A percentile compares a stretch with the other conserved stretches of the same genome.
Conservation (phyloP, 2,329 filamentous ascomycete species). For the Intubia oerlemansii region DNA sequence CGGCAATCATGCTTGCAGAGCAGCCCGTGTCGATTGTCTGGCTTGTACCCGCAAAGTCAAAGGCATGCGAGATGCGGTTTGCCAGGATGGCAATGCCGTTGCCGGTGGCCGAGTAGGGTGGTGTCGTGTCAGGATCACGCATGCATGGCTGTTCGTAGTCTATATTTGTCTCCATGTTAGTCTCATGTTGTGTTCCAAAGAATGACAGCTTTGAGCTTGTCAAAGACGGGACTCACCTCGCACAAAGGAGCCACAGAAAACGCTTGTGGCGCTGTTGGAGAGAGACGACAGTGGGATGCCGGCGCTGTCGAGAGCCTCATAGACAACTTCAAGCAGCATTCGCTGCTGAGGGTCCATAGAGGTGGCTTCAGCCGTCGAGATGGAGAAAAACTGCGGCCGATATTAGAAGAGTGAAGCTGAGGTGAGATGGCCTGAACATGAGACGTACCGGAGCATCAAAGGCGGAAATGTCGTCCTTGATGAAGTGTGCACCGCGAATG, state of each 20-base stretch:
- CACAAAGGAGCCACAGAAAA: constrained; percentile 29
- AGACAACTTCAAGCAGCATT: constrained; percentile 27
- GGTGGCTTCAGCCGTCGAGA: constrained; percentile 26
- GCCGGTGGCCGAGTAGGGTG: constrained; percentile 30
- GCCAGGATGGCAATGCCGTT: constrained; percentile 30
- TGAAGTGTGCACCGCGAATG: constrained; percentile 27
- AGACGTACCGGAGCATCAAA: constrained; percentile 27
- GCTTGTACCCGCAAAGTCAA: constrained; percentile 31
- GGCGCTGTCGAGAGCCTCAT: constrained; percentile 28
- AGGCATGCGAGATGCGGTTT: constrained; percentile 33
- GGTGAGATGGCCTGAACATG: too few species aligned
- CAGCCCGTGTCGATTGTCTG: constrained; percentile 39
- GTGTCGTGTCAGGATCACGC: constrained; percentile 25
- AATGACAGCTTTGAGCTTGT: too few species aligned
- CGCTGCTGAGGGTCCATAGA: constrained; percentile 32
- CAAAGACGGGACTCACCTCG: constrained; percentile 19
- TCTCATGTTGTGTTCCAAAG: too few species aligned
- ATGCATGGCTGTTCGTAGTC: constrained; percentile 29
- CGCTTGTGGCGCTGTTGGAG: constrained; percentile 21
- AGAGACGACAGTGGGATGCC: constrained; percentile 22
- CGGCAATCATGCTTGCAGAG: constrained; percentile 29
- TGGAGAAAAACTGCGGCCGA: constrained; percentile 24
- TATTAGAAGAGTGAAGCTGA: background rate
- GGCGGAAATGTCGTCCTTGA: constrained; percentile 21
- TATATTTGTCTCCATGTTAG: too few species aligned